Evolutionary conservation across 345 rosid species (phyloP).

Genomic region (Erucastrum elatum): DNA sequence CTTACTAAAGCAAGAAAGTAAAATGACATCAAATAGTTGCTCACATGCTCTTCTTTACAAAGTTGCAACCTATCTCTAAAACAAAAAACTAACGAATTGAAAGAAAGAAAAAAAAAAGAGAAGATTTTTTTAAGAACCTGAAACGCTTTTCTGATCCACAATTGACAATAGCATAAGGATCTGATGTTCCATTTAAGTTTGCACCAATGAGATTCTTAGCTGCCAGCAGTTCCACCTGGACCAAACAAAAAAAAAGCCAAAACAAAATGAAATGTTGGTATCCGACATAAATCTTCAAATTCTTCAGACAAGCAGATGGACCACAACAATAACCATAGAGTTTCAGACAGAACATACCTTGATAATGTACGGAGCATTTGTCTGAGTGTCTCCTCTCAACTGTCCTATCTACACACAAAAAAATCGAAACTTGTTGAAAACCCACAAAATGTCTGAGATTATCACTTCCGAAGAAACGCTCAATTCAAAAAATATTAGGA

Average conservation of each 20-base stretch:
- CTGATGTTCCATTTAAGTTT: conserved; percentile 93
- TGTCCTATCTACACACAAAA: conserved; percentile 1
- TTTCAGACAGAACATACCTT: conserved; percentile 24
- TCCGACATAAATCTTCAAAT: neutral
- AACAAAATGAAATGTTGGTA: neutral
- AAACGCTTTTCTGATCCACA: conserved; percentile 94
- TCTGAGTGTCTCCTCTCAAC: conserved; percentile 62
- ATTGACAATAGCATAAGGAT: conserved; percentile 95
- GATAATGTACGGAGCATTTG: conserved; percentile 66
- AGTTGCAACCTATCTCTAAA: too few species aligned
- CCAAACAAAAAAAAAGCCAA: neutral
- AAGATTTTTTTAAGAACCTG: conserved; percentile 55
- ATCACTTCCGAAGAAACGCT: neutral
- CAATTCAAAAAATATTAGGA: neutral
- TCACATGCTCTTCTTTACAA: too few species aligned
- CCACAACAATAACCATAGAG: neutral
- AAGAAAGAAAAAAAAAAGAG: neutral
- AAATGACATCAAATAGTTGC: too few species aligned
- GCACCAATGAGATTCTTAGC: conserved; percentile 99
- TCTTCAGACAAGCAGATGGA: neutral
- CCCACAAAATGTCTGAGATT: neutral
- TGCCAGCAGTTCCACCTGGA: conserved; percentile 84
- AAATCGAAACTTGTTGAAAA: neutral
- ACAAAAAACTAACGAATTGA: neutral
- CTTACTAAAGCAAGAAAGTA: conserved; percentile 11